Base-by-base conservation (phyloP, 1,139 yeast species). In the Meyerozyma elateridarum region DNA sequence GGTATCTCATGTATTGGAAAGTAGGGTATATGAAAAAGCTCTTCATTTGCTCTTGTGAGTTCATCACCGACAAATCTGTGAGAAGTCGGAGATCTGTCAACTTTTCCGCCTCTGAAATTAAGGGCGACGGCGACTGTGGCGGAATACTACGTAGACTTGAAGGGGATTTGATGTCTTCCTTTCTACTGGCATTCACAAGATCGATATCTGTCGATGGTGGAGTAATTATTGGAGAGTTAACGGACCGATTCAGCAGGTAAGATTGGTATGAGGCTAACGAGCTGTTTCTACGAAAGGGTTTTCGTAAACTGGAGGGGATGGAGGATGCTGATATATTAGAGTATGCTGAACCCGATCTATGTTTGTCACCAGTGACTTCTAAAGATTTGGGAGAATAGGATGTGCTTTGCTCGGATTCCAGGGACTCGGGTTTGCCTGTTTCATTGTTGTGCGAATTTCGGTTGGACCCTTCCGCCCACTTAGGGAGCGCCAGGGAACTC, bases 1-100 rank as follows among this genome's bases (percentile, higher is more conserved):
- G 52, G 39, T 50, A 68, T n/a, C 70, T 44, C 38, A 57, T 52
- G 4, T 54, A 37, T 36, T 61, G 65, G 36, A 56, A 62, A 2
- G 51, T 41, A 1, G 70, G 70, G 4, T 58, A 45, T 13, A 45
- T 39, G 16, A 65, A 48, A 15, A 34, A 38, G 12, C 39, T 30
- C 20, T 42, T 43, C 37, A 66, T 45, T 4, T 45, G 35, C n/a
- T 50, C 49, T 4, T 43, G 34, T 2, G 54, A 35, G 39, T 66
- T 66, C 22, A 63, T 36, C 4, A 47, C 33, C 3, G 54, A 46
- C 13, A 60, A 45, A 30, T 56, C 54, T 8, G 46, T 33, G 2
- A 59, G 17, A 2, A 60, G 57, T 5, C 38, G 38, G 37, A 56
- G 64, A 3, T 24, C 27, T 14, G 27, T 17, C 2, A 24, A 8